These are phyloP conservation scores for Combretum micranthum DNA, from an alignment of 345 rosid genomes.

Conservation along the genomic window DNA sequence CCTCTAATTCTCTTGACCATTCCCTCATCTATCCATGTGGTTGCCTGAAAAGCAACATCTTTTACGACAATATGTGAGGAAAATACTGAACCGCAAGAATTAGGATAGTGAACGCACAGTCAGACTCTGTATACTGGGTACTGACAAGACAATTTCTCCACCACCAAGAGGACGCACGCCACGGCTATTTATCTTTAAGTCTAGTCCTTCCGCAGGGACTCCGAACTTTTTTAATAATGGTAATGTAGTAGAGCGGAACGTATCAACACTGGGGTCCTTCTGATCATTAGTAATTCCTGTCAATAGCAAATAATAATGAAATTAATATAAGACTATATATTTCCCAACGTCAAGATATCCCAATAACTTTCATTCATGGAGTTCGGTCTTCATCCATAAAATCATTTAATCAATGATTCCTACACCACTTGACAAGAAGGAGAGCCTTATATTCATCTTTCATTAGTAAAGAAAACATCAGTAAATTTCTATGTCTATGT, in stretches of 20 bases:
- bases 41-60: conserved; percentile 41
- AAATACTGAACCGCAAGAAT: not conserved
- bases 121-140: conserved; percentile 51
- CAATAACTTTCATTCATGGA: no score
- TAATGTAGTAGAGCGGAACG: conserved; percentile 62
- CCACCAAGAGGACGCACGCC: conserved; percentile 83
- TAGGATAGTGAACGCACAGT: conserved; percentile 27
- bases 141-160: conserved; percentile 66
- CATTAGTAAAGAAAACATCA: no score
- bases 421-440: no score
- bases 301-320: conserved; percentile 8
- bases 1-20: conserved; percentile 95
- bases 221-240: conserved; percentile 63
- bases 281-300: conserved; percentile 85
- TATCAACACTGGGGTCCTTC: conserved; percentile 74
- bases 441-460: no score
- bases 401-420: no score
- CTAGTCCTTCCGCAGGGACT: conserved; percentile 72
- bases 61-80: conserved; percentile 8
- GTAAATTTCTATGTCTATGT: no score
- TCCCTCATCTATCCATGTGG: conserved; percentile 77
- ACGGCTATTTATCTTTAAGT: conserved; percentile 63
- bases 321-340: not conserved
- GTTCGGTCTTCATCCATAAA: no score
- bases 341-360: not conserved